phyloP scores from a whole-genome alignment of 805 yeast species.

The Tetrapisispora arboricola region DNA sequence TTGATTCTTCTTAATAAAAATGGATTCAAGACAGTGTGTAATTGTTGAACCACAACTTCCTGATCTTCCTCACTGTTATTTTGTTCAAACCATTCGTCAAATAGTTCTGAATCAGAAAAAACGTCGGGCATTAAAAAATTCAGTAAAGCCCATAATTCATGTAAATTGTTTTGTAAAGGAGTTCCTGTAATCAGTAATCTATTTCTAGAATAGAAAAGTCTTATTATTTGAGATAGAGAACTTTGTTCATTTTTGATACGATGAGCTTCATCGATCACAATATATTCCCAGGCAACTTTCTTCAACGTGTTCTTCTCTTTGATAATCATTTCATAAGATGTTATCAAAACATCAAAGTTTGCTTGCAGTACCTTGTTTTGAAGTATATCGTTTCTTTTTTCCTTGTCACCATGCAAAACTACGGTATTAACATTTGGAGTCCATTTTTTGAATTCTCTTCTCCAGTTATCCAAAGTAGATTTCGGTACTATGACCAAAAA shows the following conservation, averaged over 20 bases:
- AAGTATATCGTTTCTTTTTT: slow-evolving; percentile 55
- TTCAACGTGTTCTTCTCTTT: slow-evolving; percentile 75
- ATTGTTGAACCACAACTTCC: slow-evolving; percentile 75
- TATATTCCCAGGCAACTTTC: slow-evolving; percentile 85
- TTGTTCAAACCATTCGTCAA: slow-evolving; percentile 78
- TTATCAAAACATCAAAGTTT: slow-evolving; percentile 79
- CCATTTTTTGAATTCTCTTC: slow-evolving; percentile 90
- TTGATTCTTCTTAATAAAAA: slow-evolving; percentile 83
- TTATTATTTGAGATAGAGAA: slow-evolving; percentile 82
- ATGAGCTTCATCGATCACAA: slow-evolving; percentile 93
- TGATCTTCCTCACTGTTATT: slow-evolving; percentile 45
- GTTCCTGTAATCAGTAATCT: slow-evolving; percentile 90
- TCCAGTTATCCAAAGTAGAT: slow-evolving; percentile 93
- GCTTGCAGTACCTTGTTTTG: slow-evolving; percentile 52
- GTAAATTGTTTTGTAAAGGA: slow-evolving; percentile 88
- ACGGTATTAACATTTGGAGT: slow-evolving; percentile 86
- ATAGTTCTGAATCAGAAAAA: slow-evolving; percentile 80
- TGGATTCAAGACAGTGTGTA: slow-evolving; percentile 82
- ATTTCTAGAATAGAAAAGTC: slow-evolving; percentile 76
- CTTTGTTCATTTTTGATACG: slow-evolving; percentile 93
- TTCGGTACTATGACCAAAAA: slow-evolving; percentile 89
- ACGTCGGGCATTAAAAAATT: slow-evolving; percentile 90
- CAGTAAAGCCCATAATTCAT: slow-evolving; percentile 91
- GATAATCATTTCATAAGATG: slow-evolving; percentile 89
- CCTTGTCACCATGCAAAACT: slow-evolving; percentile 84